Evolutionary conservation across 805 yeast species (phyloP), one percentile per base, ranked within the genome.

Genomic region (Candida ascalaphidarum): DNA sequence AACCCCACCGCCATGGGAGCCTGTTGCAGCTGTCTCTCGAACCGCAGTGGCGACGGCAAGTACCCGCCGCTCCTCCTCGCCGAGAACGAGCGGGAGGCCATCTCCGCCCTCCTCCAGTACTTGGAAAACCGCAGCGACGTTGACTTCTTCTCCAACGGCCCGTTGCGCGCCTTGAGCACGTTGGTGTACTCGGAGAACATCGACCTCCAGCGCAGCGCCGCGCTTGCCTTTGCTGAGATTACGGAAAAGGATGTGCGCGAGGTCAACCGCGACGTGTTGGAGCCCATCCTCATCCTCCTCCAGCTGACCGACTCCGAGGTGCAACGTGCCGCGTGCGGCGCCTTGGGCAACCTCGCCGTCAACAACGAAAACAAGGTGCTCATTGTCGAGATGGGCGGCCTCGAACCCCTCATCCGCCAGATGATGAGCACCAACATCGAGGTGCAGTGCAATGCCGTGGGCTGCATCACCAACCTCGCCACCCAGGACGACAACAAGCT

Each of bases 371-470:
- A 92, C 62, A 92, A 92, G 55, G 71, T 82, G 11, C 67, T 92
- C 29, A 89, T 92, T 35, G 97, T 94, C 11, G 95, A 89, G 48
- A 85, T 92, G 96, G 97, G 97, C 17, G 98, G 97, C 2, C 71
- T 92, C 33, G 95, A 88, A 39, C 97, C 97, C 4, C 71, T 92
- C 25, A 92, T 92, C 44, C 79, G 94, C 55, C 98, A 92, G 60
- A 92, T 92, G 99, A 81, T 85, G 81, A 81, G 94, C 23, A 74
- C 92, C 31, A 92, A 92, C 48, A 94, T 92, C 33, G 99, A 92
- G 56, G 97, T 92, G 22, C 98, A 92, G 60, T 92, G 99, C 58
- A 92, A 92, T 52, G 98, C 99, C 3, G 98, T 92, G 32, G 99
- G 99, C 11, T 92, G 98, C 55, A 88, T 92, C 49, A 92, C 99